A percentile compares a stretch with the other conserved stretches of the same genome.
phyloP scores from a whole-genome alignment of 805 yeast genomes.

The Saturnispora halmiae region DNA sequence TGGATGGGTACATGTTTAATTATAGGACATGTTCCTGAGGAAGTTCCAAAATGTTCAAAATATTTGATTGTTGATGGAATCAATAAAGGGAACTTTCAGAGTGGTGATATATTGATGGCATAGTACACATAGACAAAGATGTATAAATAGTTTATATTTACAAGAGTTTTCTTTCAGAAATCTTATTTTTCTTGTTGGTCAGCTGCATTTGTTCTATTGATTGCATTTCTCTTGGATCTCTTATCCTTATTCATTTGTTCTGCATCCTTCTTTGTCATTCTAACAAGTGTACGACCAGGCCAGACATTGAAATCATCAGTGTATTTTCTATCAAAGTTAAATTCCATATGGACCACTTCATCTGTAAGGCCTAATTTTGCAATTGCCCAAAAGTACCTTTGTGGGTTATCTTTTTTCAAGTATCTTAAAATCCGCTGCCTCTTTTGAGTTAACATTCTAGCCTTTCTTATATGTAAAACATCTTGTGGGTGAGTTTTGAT shows the following conservation, averaged over 20 bases:
- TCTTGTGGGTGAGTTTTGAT: conserved; percentile 66
- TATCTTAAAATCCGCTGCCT: conserved; percentile 80
- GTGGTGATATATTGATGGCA: no score
- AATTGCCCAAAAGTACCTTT: conserved; percentile 76
- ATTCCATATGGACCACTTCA: conserved; percentile 66
- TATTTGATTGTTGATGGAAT: conserved; percentile 32
- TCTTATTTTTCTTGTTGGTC: conserved; percentile 11
- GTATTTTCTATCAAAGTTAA: conserved; percentile 68
- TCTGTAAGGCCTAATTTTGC: conserved; percentile 84
- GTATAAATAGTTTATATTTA: no score
- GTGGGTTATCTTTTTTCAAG: conserved; percentile 70
- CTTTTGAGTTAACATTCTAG: conserved; percentile 79
- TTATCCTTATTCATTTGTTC: conserved; percentile 39
- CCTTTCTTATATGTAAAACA: conserved; percentile 52
- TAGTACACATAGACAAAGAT: no score
- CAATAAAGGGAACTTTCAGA: conserved; percentile 23
- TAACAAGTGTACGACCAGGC: conserved; percentile 64
- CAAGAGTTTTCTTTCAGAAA: not conserved
- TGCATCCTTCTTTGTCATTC: conserved; percentile 40
- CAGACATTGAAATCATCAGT: conserved; percentile 70
- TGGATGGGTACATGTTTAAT: conserved; percentile 63
- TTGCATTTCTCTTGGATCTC: conserved; percentile 37
- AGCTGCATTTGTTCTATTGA: no score
- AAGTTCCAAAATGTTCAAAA: conserved; percentile 63
- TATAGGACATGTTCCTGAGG: conserved; percentile 78